Evolutionary conservation across 139 green algal genomes (phyloP), one percentile per base, ranked within the genome.

Genomic region (Chlamydomonas sphaeroides): DNA sequence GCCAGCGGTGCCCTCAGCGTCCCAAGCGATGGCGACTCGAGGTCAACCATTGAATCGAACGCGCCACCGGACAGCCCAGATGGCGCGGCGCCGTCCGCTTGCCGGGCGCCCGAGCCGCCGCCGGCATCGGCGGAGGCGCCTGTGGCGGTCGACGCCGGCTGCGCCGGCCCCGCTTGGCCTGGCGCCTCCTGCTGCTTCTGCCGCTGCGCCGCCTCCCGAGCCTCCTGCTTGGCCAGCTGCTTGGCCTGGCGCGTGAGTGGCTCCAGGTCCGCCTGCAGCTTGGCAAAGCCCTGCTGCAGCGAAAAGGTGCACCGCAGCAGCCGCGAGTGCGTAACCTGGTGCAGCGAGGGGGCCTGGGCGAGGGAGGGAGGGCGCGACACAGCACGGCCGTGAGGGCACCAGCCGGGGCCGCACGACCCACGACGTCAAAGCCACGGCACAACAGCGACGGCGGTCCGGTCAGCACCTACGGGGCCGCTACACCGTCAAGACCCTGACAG

Each of bases 1-100:
- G 62, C 62, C 45, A 82, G 75, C 75, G 75, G 75, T n/a, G 75
- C 75, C 32, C 75, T 41, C 41, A 82, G 62, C 75, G 75, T 82
- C 32, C 75, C 75, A 20, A 82, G 42, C 42, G 75, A 82, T 42
- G 75, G 75, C 42, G 75, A 82, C 21, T 82, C 62, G 15, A 82
- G 42, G 23, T 82, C 75, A n/a, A 82, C 75, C 7, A 42, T 73
- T n/a, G 49, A 17, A 3, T 14, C n/a, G n/a, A n/a, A n/a, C n/a
- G n/a, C n/a, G n/a, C n/a, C n/a, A n/a, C n/a, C n/a, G n/a, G n/a
- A n/a, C n/a, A n/a, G n/a, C n/a, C n/a, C n/a, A n/a, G n/a, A n/a
- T n/a, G n/a, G n/a, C n/a, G n/a, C n/a, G n/a, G 59, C 32, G 59
- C 3, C 62, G 75, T 82, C 72, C 75, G 62, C n/a, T 7, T 80